Percentiles rank a stretch among this genome's conserved stretches.
Evolutionary conservation across 2,329 filamentous ascomycete species (phyloP).

Genomic region (Fusarium buharicum): DNA sequence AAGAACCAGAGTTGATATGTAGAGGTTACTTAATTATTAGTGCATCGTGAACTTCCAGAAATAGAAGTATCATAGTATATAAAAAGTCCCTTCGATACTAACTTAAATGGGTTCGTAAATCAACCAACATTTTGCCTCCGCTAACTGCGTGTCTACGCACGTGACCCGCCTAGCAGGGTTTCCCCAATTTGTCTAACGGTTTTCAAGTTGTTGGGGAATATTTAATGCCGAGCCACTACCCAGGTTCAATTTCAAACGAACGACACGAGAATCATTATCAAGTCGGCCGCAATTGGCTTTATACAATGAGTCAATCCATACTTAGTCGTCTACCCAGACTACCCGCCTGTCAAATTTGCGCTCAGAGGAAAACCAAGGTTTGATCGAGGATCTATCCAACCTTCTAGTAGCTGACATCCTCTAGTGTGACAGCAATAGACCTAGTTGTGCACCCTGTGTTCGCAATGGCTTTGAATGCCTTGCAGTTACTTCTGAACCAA

Average conservation of each 20-base stretch:
- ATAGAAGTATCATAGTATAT: too few relatives aligned
- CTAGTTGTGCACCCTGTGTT: constrained; percentile 6
- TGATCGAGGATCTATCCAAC: neutral
- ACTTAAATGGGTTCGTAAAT: too few relatives aligned
- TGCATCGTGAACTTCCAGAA: too few relatives aligned
- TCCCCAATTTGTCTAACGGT: neutral
- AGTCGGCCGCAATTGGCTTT: neutral
- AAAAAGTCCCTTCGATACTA: too few relatives aligned
- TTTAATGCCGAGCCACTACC: neutral
- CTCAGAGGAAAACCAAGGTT: constrained; percentile 22
- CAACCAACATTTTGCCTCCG: too few relatives aligned
- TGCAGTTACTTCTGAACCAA: neutral
- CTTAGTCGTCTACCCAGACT: constrained; percentile 8
- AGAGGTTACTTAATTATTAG: too few relatives aligned
- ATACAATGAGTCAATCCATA: neutral
- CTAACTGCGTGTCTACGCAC: constrained; percentile 3
- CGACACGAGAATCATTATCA: too few relatives aligned
- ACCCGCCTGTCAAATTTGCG: constrained; percentile 23
- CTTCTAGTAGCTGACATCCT: neutral
- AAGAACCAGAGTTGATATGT: too few relatives aligned
- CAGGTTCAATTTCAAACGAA: neutral
- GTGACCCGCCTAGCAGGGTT: neutral
- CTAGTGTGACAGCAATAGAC: constrained; percentile 22
- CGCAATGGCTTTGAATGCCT: constrained; percentile 14
- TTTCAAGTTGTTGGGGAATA: neutral